Percentiles rank a stretch among this genome's conserved stretches.
phyloP scores from a whole-genome alignment of 1,284 basidiomycete species.

The Malassezia caprae region DNA sequence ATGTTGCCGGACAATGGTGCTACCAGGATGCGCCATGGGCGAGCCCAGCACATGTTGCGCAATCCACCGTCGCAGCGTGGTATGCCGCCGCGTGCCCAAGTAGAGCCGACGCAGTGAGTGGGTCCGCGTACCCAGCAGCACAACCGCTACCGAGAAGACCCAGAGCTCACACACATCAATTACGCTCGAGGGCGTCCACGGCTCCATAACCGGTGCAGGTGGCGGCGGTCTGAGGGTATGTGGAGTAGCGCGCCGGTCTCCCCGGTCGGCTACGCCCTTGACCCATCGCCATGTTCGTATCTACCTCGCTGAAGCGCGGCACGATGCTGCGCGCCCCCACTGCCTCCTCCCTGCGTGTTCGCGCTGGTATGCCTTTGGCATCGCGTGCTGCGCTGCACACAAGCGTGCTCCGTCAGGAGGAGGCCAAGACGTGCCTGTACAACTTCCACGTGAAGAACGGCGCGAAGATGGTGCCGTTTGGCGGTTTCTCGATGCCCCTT shows the following conservation, averaged over 20 bases:
- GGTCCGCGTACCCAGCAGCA: not conserved
- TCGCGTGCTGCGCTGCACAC: not conserved
- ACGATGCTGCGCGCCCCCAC: not conserved
- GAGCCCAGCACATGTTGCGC: not conserved
- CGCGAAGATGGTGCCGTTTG: conserved; percentile 94
- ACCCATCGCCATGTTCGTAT: not conserved
- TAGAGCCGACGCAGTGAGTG: conserved; percentile 1
- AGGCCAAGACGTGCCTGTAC: conserved; percentile 62
- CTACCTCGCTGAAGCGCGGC: not conserved
- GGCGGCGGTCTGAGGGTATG: not conserved
- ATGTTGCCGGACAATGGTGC: not conserved
- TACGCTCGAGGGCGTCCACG: conserved; percentile 1
- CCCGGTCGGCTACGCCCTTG: not conserved
- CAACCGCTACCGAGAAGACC: not conserved
- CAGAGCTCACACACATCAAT: not conserved
- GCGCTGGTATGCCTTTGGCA: not conserved
- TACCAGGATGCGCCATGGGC: not conserved
- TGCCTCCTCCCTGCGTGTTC: not conserved
- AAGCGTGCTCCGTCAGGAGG: not conserved
- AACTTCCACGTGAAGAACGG: conserved; percentile 76
- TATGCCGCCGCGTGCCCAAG: not conserved
- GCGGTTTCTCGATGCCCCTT: conserved; percentile 89
- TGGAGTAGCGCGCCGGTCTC: not conserved
- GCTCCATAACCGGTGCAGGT: not conserved
- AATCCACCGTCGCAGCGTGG: not conserved